A percentile compares a stretch with the other conserved stretches of the same genome.
Evolutionary conservation across 176 grass and related monocot species (phyloP).

Genomic region (Eragrostis nindensis): DNA sequence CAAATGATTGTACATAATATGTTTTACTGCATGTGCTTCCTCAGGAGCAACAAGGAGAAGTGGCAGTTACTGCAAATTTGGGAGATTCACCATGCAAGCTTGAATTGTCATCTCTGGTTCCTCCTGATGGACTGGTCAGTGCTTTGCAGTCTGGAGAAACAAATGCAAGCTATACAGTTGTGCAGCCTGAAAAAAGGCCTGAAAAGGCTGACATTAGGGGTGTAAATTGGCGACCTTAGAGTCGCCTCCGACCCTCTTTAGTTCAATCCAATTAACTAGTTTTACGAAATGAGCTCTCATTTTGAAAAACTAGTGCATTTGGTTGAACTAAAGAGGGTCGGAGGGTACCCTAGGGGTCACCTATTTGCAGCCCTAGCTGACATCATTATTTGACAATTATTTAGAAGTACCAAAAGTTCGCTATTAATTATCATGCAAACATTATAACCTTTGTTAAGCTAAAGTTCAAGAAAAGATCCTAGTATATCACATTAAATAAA

Average conservation of each 20-base stretch:
- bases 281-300: too few relatives aligned
- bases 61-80: slow-evolving; percentile 70
- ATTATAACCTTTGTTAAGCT: not conserved
- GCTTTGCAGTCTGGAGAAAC: slow-evolving; percentile 23
- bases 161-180: not conserved
- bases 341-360: too few relatives aligned
- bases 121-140: slow-evolving; percentile 75
- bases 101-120: slow-evolving; percentile 78
- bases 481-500: slow-evolving; percentile 16
- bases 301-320: too few relatives aligned
- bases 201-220: not conserved
- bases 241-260: too few relatives aligned
- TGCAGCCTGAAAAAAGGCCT: not conserved
- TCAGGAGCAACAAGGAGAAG: slow-evolving; percentile 82
- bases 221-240: too few relatives aligned
- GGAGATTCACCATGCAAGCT: slow-evolving; percentile 89
- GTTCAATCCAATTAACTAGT: too few relatives aligned
- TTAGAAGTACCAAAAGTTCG: not conserved
- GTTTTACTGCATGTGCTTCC: slow-evolving; percentile 38
- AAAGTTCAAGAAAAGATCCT: not conserved
- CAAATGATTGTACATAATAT: not conserved
- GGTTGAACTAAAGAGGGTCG: too few relatives aligned
- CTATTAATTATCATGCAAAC: slow-evolving; percentile 5
- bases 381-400: slow-evolving; percentile 29
- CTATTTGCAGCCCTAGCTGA: too few relatives aligned